phyloP scores from a whole-genome alignment of 306 rosid species.

The Medicago truncatula region MtrunA17r5.0-ANR NC_053045.1:50414001-50414500 shows the following conservation, averaged over 20 bases:
- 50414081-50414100: no score
- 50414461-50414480: conserved; percentile 85
- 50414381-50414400: conserved; percentile 92
- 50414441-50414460: conserved; percentile 84
- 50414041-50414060: conserved; percentile 75
- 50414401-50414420: conserved; percentile 75
- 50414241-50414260: no score
- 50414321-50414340: not conserved
- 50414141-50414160: no score
- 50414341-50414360: not conserved
- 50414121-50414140: no score
- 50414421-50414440: conserved; percentile 81
- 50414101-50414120: no score
- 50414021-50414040: conserved; percentile 93
- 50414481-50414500: conserved; percentile 66
- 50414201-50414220: no score
- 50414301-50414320: not conserved
- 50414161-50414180: no score
- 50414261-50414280: no score
- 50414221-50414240: no score
- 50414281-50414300: no score
- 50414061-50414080: no score
- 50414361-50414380: conserved; percentile 68
- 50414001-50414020: conserved; percentile 77
- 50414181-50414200: no score